Evolutionary conservation across 1,139 yeast species (phyloP), one percentile per base, ranked within the genome.

Genomic region (Sporopachydermia cereana): DNA sequence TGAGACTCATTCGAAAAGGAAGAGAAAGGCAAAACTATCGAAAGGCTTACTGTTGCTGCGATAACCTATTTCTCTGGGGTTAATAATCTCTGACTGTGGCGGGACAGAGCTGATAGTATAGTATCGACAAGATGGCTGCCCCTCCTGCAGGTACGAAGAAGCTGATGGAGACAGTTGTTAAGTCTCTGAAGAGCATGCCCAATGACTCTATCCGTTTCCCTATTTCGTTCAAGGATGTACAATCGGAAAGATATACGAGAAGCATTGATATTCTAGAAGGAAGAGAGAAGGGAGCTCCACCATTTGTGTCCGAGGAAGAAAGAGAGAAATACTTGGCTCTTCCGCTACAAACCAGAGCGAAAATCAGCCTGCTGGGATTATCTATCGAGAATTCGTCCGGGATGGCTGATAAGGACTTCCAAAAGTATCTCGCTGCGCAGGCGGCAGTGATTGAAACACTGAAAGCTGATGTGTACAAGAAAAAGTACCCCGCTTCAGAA

Each of bases 401-500:
- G n/a, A 22, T 41, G 18, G 29, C 7, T 5, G 43, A 41, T n/a
- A 41, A 41, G 14, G 43, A 41, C 16, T 25, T 31, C 9, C 36
- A 20, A 39, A 7, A 30, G 39, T 34, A 12, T 34, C 22, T 34
- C 9, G 17, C 5, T 7, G 5, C 39, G 16, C 43, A 41, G 16
- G 21, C 36, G 14, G 21, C 30, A 7, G 30, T 31, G 17, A 22
- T 41, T 5, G 20, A 7, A 31, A 41, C 30, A 9, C 18, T 41
- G n/a, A 17, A 41, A 30, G 5, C 43, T 12, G 29, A 23, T 22
- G 18, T 17, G 14, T 41, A 41, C 18, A 41, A 30, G 3, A 30
- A 18, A 5, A 41, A 41, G 18, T 24, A 23, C 47, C 54, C 59
- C n/a, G 54, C 58, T 14, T 45, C 58, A 9, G 82, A 78, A 45